Evolutionary conservation across 768 basidiomycete genomes (phyloP), one percentile per base, ranked within the genome.

Genomic region (Amanita rubescens): DNA sequence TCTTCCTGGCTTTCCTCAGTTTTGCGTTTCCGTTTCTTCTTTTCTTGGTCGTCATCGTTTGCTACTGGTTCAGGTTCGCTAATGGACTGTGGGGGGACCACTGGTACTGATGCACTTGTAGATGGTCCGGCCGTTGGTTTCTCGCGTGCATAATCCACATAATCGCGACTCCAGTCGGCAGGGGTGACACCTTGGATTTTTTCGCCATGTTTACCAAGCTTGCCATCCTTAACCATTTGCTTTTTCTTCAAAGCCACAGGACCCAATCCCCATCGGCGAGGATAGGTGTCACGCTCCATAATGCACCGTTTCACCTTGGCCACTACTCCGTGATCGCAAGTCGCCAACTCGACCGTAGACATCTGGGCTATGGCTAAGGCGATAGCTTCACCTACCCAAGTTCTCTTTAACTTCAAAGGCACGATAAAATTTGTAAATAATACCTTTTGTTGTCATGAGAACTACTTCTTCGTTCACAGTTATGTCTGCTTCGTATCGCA

Each of bases 241-340:
- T 98, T 99, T 80, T 98, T 98, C 68, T 95, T 88, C 51, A 90
- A 73, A 12, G 96, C 95, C 69, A 94, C 82, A 19, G 96, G 96
- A n/a, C 96, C 96, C 49, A 98, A 81, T 47, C 96, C 96, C 96
- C 96, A 98, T 58, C 94, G 84, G 53, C 96, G 84, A 37, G 96
- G 96, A 69, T 99, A 99, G 17, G 92, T 90, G 69, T 99, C 96
- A 34, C 95, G 86, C 68, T 98, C 96, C 96, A 99, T 99, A 65
- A 99, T 98, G 66, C 95, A 97, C 49, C 96, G 79, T 74, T 99
- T 99, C 65, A 99, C 93, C 73, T 97, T 98, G 33, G 96, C 96
- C 39, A 98, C 95, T 54, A 99, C 92, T 44, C 96, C 96, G 65
- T 99, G 95, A 67, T 97, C 94, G 68, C 95, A 98, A 2, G 94